Percentiles rank a stretch among this genome's conserved stretches.
Evolutionary conservation across 768 basidiomycete genomes (phyloP).

Genomic region (Leucocoprinus birnbaumii): DNA sequence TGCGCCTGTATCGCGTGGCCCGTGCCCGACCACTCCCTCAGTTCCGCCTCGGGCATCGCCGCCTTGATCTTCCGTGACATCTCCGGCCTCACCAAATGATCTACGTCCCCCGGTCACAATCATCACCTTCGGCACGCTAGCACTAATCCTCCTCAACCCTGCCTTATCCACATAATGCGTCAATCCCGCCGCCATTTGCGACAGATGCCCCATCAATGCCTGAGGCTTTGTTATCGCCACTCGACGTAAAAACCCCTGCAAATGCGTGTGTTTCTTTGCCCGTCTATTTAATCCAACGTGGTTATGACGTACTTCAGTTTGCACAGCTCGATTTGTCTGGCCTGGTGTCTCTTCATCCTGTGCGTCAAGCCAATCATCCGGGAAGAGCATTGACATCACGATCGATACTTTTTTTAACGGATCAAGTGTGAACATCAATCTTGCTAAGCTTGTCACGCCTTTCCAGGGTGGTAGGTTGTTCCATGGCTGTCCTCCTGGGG

Average conservation of each 20-base stretch:
- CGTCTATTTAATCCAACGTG: background rate
- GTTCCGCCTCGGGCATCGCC: slow-evolving; percentile 58
- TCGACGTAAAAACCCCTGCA: slow-evolving; percentile 44
- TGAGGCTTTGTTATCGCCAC: slow-evolving; percentile 56
- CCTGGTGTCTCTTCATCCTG: slow-evolving; percentile 51
- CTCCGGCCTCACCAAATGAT: slow-evolving; percentile 49
- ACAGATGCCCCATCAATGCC: slow-evolving; percentile 55
- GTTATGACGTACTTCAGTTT: slow-evolving; percentile 40
- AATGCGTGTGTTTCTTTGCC: background rate
- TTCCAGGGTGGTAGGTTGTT: slow-evolving; percentile 56
- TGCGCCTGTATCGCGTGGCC: slow-evolving; percentile 67
- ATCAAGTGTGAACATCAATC: slow-evolving; percentile 41
- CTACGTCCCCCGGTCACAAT: slow-evolving; percentile 70
- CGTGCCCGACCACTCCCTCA: slow-evolving; percentile 54
- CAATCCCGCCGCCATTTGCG: slow-evolving; percentile 68
- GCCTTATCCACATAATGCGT: slow-evolving; percentile 57
- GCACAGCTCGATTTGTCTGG: slow-evolving; percentile 63
- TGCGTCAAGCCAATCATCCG: slow-evolving; percentile 56
- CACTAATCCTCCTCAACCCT: slow-evolving; percentile 46
- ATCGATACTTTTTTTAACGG: slow-evolving; percentile 45
- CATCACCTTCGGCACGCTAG: slow-evolving; percentile 59
- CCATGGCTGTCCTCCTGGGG: slow-evolving; percentile 56
- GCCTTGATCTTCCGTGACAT: slow-evolving; percentile 52
- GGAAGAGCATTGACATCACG: slow-evolving; percentile 57
- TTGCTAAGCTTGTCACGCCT: slow-evolving; percentile 32